Evolutionary conservation across 139 green algal species (phyloP).

Genomic region (Chlamydomonas incerta): DNA sequence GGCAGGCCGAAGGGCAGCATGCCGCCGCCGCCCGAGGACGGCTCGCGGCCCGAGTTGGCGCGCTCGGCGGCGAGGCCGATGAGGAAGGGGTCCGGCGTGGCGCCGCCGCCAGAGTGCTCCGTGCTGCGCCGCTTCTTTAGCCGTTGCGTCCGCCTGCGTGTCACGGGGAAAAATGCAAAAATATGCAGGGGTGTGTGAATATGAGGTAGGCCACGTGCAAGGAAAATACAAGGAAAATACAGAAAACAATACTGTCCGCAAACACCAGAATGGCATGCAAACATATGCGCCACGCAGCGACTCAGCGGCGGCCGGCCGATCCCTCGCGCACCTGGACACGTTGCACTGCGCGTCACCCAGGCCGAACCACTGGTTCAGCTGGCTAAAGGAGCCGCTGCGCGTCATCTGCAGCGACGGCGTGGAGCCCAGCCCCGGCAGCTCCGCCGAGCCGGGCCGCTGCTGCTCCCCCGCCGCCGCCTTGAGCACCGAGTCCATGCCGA

Average conservation of each 20-base stretch:
- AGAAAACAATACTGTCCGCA: too few species aligned
- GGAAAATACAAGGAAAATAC: too few species aligned
- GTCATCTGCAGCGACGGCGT: not conserved
- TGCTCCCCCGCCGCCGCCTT: not conserved
- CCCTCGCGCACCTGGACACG: not conserved
- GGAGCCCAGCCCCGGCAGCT: not conserved
- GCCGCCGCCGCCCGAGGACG: not conserved
- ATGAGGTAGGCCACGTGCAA: too few species aligned
- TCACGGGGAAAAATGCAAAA: not conserved
- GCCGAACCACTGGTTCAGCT: not conserved
- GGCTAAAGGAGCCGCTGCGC: slow-evolving; percentile 21
- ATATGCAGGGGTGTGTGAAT: not conserved
- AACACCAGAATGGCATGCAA: too few species aligned
- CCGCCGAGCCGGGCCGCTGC: not conserved
- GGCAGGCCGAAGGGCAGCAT: not conserved
- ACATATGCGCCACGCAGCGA: not conserved
- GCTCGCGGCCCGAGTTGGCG: slow-evolving; percentile 6
- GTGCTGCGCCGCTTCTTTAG: slow-evolving; percentile 33
- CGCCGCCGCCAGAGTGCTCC: not conserved
- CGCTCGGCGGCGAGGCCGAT: not conserved
- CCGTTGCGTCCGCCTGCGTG: slow-evolving; percentile 25
- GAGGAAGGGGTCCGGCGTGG: slow-evolving; percentile 1
- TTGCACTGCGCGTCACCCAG: not conserved
- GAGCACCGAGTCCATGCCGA: too few species aligned
- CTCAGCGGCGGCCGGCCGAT: not conserved